Conservation (phyloP, 768 basidiomycete genomes). For the Cystofilobasidium bisporidii region DNA sequence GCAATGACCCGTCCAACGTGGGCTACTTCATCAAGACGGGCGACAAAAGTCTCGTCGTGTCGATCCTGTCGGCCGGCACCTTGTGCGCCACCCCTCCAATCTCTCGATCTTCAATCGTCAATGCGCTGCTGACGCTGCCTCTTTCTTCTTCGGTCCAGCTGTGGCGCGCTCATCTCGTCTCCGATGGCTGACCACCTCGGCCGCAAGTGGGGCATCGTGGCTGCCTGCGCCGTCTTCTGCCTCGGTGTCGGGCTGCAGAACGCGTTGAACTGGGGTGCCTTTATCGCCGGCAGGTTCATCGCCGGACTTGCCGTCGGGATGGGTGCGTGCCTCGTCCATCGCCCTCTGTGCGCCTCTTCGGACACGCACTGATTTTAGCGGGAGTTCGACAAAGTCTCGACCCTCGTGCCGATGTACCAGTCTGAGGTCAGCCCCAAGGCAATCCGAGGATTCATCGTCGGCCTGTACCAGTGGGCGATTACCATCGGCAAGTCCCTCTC, state of each 20-base stretch:
- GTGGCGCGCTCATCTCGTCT: not conserved
- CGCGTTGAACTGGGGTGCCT: slow-evolving; percentile 11
- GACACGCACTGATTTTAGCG: too few relatives aligned
- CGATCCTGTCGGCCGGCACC: slow-evolving; percentile 42
- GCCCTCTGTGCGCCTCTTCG: too few relatives aligned
- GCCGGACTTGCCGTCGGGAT: slow-evolving; percentile 37
- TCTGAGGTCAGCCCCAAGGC: slow-evolving; percentile 40
- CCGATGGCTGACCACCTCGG: slow-evolving; percentile 23
- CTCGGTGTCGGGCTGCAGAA: slow-evolving; percentile 33
- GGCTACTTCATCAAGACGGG: slow-evolving; percentile 5
- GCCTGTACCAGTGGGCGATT: slow-evolving; percentile 34
- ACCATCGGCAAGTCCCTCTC: not conserved
- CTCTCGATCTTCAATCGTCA: too few relatives aligned
- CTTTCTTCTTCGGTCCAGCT: not conserved
- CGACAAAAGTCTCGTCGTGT: slow-evolving; percentile 40
- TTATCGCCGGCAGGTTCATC: slow-evolving; percentile 36
- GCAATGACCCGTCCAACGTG: not conserved
- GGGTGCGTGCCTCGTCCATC: slow-evolving; percentile 30
- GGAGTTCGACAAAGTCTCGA: too few relatives aligned
- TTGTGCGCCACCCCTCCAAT: too few relatives aligned
- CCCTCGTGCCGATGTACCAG: slow-evolving; percentile 23
- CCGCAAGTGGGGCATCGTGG: slow-evolving; percentile 27
- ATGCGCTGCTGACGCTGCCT: too few relatives aligned
- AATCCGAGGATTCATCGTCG: slow-evolving; percentile 41
- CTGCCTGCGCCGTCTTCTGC: slow-evolving; percentile 27